Evolutionary conservation across 495 filamentous ascomycete genomes (phyloP).

Genomic region (Aspergillus heteromorphus): DNA sequence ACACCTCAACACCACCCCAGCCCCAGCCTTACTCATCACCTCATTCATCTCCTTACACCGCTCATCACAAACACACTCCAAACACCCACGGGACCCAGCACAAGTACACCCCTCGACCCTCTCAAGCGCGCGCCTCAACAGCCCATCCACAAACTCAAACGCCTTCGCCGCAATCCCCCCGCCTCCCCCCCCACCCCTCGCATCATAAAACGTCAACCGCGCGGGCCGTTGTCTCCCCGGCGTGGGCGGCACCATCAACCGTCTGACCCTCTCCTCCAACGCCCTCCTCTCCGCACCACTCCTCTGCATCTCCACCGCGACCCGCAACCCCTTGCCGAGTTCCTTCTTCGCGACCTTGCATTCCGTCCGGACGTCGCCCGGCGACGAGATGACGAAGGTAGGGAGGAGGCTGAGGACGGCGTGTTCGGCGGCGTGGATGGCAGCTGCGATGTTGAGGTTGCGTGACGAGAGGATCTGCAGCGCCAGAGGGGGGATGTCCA

Average conservation of each 20-base stretch:
- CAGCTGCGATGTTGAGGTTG: constrained; percentile 75
- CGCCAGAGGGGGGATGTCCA: constrained; percentile 76
- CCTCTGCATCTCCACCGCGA: constrained; percentile 17
- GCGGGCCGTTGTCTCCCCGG: constrained; percentile 79
- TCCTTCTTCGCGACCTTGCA: constrained; percentile 85
- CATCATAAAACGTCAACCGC: constrained; percentile 88
- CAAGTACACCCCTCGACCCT: constrained; percentile 71
- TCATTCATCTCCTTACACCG: constrained; percentile 82
- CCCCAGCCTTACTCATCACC: constrained; percentile 90
- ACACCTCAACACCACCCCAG: constrained; percentile 69
- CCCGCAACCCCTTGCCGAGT: constrained; percentile 28
- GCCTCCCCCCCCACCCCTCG: constrained; percentile 78
- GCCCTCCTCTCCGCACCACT: neutral
- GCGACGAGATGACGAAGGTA: constrained; percentile 80
- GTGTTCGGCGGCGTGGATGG: constrained; percentile 93
- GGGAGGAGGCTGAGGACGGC: constrained; percentile 82
- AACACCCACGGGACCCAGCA: constrained; percentile 60
- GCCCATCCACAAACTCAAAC: constrained; percentile 81
- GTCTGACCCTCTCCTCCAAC: constrained; percentile 10
- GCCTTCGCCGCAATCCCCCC: constrained; percentile 86
- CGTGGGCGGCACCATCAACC: constrained; percentile 26
- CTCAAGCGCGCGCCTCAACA: constrained; percentile 73
- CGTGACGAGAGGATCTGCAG: constrained; percentile 71
- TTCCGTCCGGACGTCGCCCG: constrained; percentile 87
- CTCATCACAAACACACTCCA: constrained; percentile 84